Evolutionary conservation across 495 filamentous ascomycete genomes (phyloP).

Genomic region (Penicillium steckii): DNA sequence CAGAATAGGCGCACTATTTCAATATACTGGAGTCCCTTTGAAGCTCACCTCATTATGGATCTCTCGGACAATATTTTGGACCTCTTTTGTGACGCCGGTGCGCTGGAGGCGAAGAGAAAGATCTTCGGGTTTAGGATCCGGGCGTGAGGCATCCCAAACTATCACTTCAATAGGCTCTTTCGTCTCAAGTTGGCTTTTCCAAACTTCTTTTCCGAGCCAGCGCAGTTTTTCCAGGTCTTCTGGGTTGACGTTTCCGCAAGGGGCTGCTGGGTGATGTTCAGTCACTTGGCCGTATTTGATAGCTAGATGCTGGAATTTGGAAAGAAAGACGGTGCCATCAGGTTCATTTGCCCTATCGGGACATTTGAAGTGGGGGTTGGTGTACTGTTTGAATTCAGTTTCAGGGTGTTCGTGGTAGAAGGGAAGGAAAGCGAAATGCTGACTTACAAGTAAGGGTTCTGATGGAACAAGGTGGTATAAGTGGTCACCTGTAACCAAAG

Average conservation of each 20-base stretch:
- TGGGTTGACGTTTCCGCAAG: conserved; percentile 8
- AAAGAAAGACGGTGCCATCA: conserved; percentile 15
- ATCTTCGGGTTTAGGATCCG: neutral
- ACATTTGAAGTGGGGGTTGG: neutral
- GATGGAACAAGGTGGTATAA: conserved; percentile 11
- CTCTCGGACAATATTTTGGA: conserved; percentile 2
- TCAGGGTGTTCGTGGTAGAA: neutral
- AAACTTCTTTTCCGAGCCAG: neutral
- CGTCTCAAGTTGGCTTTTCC: neutral
- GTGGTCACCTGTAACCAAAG: conserved; percentile 8
- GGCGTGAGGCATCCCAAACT: conserved; percentile 9
- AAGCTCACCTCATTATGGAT: conserved; percentile 11
- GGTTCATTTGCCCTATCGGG: conserved; percentile 8
- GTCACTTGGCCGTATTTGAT: conserved; percentile 16
- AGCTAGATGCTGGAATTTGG: conserved; percentile 11
- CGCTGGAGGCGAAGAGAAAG: conserved; percentile 5
- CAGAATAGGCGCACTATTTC: neutral
- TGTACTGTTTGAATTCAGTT: conserved; percentile 5
- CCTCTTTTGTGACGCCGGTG: conserved; percentile 8
- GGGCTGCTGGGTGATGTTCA: conserved; percentile 9
- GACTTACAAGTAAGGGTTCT: conserved; percentile 7
- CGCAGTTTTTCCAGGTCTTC: conserved; percentile 12
- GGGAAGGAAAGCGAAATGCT: neutral
- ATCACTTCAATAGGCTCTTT: conserved; percentile 12
- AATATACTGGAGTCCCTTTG: neutral